phyloP scores from a whole-genome alignment of 1,139 yeast species.

The Schwanniomyces etchellsii region DNA sequence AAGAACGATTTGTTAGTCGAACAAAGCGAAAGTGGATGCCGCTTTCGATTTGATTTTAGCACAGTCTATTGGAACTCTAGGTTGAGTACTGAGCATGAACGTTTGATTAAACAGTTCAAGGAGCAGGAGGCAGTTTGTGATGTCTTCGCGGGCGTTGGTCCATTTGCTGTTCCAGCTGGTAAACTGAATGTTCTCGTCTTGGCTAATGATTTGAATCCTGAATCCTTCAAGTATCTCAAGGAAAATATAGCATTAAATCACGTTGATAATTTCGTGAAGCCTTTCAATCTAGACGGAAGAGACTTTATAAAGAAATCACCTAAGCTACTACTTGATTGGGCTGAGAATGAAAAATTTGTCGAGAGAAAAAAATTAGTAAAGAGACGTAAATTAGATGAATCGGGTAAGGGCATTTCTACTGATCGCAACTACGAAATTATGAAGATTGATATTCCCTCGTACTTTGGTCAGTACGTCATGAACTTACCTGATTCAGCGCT shows the following conservation, averaged over 20 bases:
- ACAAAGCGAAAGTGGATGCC: conserved; percentile 85
- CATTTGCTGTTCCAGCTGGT: conserved; percentile 95
- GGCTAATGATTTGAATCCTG: conserved; percentile 93
- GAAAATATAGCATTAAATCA: conserved; percentile 65
- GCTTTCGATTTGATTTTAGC: conserved; percentile 80
- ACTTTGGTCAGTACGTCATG: conserved; percentile 79
- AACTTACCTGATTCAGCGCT: conserved; percentile 92
- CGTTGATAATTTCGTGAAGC: conserved; percentile 51
- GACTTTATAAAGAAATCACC: conserved; percentile 67
- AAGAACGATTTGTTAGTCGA: conserved; percentile 67
- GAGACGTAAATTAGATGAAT: conserved; percentile 25
- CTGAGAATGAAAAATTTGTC: conserved; percentile 17
- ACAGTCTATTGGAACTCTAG: conserved; percentile 98
- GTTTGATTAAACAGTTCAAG: conserved; percentile 60
- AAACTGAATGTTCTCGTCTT: conserved; percentile 73
- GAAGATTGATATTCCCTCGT: conserved; percentile 47
- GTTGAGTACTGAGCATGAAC: conserved; percentile 86
- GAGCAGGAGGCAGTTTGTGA: conserved; percentile 78
- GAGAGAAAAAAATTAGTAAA: conserved; percentile 24
- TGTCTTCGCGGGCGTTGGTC: conserved; percentile 99
- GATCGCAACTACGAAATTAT: conserved; percentile 22
- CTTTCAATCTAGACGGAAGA: conserved; percentile 78
- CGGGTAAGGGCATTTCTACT: conserved; percentile 16
- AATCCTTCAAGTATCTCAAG: conserved; percentile 63
- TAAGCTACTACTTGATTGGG: conserved; percentile 38